phyloP scores from a whole-genome alignment of 228 moss, liverwort and hornwort genomes.

The Sphagnum fallax region DNA sequence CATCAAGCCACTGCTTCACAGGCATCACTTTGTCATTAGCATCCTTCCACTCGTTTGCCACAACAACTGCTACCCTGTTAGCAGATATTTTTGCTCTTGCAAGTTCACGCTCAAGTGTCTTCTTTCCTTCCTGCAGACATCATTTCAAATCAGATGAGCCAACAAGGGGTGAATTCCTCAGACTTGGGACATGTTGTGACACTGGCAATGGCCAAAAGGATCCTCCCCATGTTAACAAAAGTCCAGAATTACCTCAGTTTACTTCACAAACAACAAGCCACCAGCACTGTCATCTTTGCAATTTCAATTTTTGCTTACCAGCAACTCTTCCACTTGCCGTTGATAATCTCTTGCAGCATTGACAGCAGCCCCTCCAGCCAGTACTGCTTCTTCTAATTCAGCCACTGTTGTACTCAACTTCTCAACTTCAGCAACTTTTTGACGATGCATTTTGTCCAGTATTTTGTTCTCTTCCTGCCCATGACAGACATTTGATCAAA shows the following conservation, averaged over 20 bases:
- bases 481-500: too few relatives aligned
- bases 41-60: slow-evolving; percentile 99
- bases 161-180: too few relatives aligned
- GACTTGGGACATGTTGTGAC: too few relatives aligned
- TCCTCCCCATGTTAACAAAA: too few relatives aligned
- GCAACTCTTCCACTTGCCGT: slow-evolving; percentile 55
- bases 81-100: slow-evolving; percentile 90
- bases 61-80: slow-evolving; percentile 93
- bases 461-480: slow-evolving; percentile 68
- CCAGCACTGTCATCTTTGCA: too few relatives aligned
- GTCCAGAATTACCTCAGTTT: too few relatives aligned
- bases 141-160: too few relatives aligned
- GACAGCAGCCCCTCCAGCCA: slow-evolving; percentile 65
- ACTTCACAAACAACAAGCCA: too few relatives aligned
- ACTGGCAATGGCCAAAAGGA: too few relatives aligned
- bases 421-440: slow-evolving; percentile 65
- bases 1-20: slow-evolving; percentile 98
- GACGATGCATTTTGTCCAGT: slow-evolving; percentile 65
- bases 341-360: slow-evolving; percentile 67
- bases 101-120: slow-evolving; percentile 88
- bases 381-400: slow-evolving; percentile 63
- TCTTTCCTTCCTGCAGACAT: slow-evolving; percentile 75
- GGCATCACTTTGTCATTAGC: slow-evolving; percentile 98
- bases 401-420: slow-evolving; percentile 46
- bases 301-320: slow-evolving; percentile 21